A percentile compares a stretch with the other conserved stretches of the same genome.
These are phyloP conservation scores for Cytospora mali DNA, from an alignment of 2,329 filamentous ascomycete species.

Conservation along the genomic window DNA sequence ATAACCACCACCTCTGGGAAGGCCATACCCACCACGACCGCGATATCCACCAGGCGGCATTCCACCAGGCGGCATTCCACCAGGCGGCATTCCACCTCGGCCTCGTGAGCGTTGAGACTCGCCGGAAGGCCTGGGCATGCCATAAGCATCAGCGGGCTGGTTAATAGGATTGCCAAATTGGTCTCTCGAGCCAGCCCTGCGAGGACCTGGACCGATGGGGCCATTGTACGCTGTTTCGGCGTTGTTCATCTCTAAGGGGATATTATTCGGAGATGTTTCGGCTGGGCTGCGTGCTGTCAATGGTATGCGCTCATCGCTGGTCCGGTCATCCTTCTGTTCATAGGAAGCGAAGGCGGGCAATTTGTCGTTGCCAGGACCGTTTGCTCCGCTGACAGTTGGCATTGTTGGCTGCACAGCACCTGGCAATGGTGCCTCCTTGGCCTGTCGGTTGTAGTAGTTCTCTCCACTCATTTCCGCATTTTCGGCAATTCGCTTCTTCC, in stretches of 20 bases:
- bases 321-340: constrained; percentile 64
- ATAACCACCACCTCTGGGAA: constrained; percentile 36
- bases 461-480: constrained; percentile 97
- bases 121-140: constrained; percentile 48
- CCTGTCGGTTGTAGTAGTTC: constrained; percentile 80
- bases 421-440: constrained; percentile 50
- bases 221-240: constrained; percentile 40
- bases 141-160: constrained; percentile 49
- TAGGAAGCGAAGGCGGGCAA: constrained; percentile 64
- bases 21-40: constrained; percentile 55
- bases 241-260: constrained; percentile 43
- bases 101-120: constrained; percentile 56
- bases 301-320: constrained; percentile 71
- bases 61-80: constrained; percentile 53
- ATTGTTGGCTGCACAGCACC: constrained; percentile 59
- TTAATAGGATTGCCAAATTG: constrained; percentile 65
- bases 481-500: constrained; percentile 86
- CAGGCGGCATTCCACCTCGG: constrained; percentile 49
- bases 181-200: constrained; percentile 53
- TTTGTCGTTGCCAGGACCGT: constrained; percentile 49
- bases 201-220: constrained; percentile 35
- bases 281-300: constrained; percentile 67
- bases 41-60: constrained; percentile 48
- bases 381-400: constrained; percentile 58
- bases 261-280: constrained; percentile 55